Evolutionary conservation across 2,329 filamentous ascomycete genomes (phyloP).

Genomic region (Exophiala viscosa): DNA sequence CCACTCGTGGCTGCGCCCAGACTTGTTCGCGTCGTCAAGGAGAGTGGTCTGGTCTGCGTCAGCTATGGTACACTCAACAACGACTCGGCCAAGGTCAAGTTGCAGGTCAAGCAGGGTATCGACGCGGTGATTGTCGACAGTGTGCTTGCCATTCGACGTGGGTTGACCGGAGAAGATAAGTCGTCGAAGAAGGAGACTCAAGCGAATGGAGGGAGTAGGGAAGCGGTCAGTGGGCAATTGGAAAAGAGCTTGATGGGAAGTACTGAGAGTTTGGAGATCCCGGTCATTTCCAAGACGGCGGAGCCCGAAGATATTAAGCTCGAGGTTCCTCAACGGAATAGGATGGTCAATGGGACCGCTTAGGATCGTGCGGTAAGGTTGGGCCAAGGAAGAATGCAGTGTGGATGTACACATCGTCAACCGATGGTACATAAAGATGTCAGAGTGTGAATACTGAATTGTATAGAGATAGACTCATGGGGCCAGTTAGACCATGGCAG

Average conservation of each 20-base stretch:
- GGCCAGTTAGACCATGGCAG: no score
- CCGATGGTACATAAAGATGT: conserved; percentile 24
- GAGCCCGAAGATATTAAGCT: neutral
- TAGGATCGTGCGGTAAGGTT: neutral
- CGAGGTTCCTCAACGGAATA: neutral
- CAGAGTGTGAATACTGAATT: no score
- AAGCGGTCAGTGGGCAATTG: neutral
- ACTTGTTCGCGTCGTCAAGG: conserved; percentile 88
- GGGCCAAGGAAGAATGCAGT: no score
- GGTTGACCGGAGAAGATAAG: conserved; percentile 57
- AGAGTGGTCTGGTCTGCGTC: conserved; percentile 88
- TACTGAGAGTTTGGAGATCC: conserved; percentile 19
- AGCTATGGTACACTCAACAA: conserved; percentile 93
- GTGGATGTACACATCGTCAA: no score
- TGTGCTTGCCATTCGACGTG: conserved; percentile 87
- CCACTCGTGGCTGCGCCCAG: conserved; percentile 85
- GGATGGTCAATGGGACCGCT: neutral
- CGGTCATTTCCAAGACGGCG: neutral
- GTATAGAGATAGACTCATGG: no score
- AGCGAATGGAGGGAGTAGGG: neutral
- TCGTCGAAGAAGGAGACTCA: neutral
- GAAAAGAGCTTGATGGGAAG: conserved; percentile 13
- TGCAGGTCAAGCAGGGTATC: conserved; percentile 91
- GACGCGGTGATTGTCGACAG: conserved; percentile 97
- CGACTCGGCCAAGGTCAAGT: conserved; percentile 76